A percentile compares a stretch with the other conserved stretches of the same genome.
Conservation (phyloP, 116 monocot species). For the Phalaenopsis hybrid region DNA sequence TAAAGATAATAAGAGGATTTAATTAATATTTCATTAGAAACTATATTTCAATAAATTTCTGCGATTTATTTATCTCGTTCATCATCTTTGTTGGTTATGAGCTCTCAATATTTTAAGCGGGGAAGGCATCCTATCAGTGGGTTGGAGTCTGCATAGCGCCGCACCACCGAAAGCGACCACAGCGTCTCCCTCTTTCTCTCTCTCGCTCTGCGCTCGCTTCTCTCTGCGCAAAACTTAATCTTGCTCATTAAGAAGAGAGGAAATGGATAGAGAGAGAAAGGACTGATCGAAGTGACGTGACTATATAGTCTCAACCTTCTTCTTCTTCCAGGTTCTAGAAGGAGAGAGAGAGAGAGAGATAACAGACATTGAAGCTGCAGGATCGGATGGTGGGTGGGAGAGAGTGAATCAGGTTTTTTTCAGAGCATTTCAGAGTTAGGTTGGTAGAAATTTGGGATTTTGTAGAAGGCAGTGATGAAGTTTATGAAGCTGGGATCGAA, state of each 20-base stretch:
- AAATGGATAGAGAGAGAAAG: constrained; percentile 11
- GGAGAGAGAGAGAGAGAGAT: background rate
- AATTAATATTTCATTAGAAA: too few relatives aligned
- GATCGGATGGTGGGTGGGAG: background rate
- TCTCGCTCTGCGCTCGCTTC: background rate
- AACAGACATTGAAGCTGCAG: too few relatives aligned
- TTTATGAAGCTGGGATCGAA: constrained; percentile 92
- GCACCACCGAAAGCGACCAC: constrained; percentile 82
- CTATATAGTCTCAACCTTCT: background rate
- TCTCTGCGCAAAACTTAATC: constrained; percentile 11
- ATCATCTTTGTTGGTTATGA: background rate
- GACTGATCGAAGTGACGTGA: background rate
- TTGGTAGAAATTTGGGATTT: constrained; percentile 3
- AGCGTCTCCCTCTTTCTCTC: constrained; percentile 13
- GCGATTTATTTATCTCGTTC: background rate
- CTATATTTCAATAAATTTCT: too few relatives aligned
- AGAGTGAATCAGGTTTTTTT: background rate
- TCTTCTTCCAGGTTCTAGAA: background rate
- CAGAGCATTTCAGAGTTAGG: constrained; percentile 1
- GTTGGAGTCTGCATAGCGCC: constrained; percentile 39
- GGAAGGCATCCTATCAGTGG: background rate
- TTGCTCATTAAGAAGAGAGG: background rate
- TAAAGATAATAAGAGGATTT: too few relatives aligned
- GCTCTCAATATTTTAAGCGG: background rate
- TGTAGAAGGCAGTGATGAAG: constrained; percentile 44